A percentile compares a stretch with the other conserved stretches of the same genome.
phyloP scores from a whole-genome alignment of 768 basidiomycete genomes.

The Omphalotus guepiniiformis region DNA sequence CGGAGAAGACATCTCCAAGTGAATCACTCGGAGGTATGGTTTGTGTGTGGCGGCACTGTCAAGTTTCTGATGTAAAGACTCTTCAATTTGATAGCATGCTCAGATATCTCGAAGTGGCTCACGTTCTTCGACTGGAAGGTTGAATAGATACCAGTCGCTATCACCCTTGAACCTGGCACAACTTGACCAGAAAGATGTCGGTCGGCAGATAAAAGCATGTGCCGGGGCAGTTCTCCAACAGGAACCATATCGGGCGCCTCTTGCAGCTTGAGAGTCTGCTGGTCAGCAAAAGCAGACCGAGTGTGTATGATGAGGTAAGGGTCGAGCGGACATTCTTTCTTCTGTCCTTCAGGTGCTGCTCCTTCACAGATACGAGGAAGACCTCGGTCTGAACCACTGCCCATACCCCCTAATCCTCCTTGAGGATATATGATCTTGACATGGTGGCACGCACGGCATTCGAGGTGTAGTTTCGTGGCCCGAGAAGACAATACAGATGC shows the following conservation, averaged over 20 bases:
- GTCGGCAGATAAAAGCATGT: slow-evolving; percentile 90
- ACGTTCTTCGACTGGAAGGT: slow-evolving; percentile 93
- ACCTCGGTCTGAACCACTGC: slow-evolving; percentile 78
- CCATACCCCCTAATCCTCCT: slow-evolving; percentile 81
- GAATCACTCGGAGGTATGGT: slow-evolving; percentile 90
- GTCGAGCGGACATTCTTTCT: slow-evolving; percentile 93
- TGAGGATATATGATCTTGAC: slow-evolving; percentile 74
- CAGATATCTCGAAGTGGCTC: slow-evolving; percentile 19
- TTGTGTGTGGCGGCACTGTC: slow-evolving; percentile 83
- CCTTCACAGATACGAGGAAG: slow-evolving; percentile 88
- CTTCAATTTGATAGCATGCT: neutral
- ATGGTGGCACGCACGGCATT: slow-evolving; percentile 87
- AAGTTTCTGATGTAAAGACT: slow-evolving; percentile 49
- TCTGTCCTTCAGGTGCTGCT: slow-evolving; percentile 66
- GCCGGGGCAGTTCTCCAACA: slow-evolving; percentile 94
- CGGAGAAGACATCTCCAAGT: slow-evolving; percentile 85
- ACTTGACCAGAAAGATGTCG: slow-evolving; percentile 89
- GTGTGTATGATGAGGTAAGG: slow-evolving; percentile 95
- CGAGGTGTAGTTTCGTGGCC: slow-evolving; percentile 87
- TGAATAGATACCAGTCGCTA: slow-evolving; percentile 95
- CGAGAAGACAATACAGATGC: slow-evolving; percentile 91
- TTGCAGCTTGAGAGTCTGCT: slow-evolving; percentile 94
- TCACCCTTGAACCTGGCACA: slow-evolving; percentile 91
- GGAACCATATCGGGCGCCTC: slow-evolving; percentile 99
- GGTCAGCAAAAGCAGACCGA: slow-evolving; percentile 91